phyloP scores from a whole-genome alignment of 208 protist genomes.

The Leishmania guyanensis region DNA sequence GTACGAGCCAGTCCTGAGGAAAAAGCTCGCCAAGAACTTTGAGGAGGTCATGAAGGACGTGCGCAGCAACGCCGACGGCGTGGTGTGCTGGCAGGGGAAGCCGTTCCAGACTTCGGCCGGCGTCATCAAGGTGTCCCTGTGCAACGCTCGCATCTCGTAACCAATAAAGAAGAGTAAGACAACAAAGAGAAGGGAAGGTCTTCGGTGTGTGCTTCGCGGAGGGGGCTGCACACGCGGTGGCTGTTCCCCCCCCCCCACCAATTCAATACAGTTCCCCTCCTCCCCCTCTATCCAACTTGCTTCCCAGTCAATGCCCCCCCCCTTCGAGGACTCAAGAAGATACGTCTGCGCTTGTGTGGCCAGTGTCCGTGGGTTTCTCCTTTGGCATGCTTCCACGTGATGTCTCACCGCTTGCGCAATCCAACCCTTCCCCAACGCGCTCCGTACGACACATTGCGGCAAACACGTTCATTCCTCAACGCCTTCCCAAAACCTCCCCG shows the following conservation, averaged over 20 bases:
- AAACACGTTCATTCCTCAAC: neutral
- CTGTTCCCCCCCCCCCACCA: neutral
- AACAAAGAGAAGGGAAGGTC: neutral
- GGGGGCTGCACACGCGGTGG: neutral
- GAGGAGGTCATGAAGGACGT: slow-evolving; percentile 83
- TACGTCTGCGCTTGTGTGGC: neutral
- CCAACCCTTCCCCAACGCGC: neutral
- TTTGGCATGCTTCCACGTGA: neutral
- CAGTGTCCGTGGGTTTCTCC: neutral
- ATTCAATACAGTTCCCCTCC: neutral
- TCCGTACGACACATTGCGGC: neutral
- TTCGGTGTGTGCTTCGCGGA: neutral
- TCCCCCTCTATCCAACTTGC: neutral
- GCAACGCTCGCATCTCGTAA: slow-evolving; percentile 73
- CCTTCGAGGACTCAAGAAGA: neutral
- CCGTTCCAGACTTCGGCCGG: slow-evolving; percentile 73
- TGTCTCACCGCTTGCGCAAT: neutral
- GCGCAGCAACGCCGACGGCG: slow-evolving; percentile 65
- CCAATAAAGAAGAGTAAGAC: neutral
- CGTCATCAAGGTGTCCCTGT: slow-evolving; percentile 63
- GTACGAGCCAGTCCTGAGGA: slow-evolving; percentile 84
- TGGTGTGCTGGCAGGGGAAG: slow-evolving; percentile 71
- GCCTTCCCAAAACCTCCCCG: neutral
- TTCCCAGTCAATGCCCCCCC: neutral
- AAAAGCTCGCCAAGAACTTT: slow-evolving; percentile 93